These are phyloP conservation scores for Podochytrium sp. DNA, from an alignment of 192 early-diverging fungal genomes.

Conservation along the genomic window DNA sequence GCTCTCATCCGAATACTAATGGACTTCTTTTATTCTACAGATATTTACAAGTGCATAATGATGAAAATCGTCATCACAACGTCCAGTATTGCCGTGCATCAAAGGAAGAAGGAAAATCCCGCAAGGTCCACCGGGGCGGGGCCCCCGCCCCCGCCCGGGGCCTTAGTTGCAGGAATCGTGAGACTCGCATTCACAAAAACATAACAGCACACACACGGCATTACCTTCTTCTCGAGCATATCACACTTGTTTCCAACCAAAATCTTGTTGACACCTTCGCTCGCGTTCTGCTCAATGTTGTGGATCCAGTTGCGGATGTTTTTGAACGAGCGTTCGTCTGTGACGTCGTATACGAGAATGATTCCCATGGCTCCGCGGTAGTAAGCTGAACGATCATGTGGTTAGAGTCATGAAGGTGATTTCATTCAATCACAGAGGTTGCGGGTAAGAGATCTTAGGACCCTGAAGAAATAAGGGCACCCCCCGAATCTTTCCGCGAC, in stretches of 20 bases:
- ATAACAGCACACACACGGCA: too few species aligned
- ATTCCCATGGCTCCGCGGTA: constrained; percentile 99
- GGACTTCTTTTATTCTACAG: constrained; percentile 38
- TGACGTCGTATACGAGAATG: constrained; percentile 96
- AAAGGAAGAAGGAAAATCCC: constrained; percentile 35
- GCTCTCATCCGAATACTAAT: background rate
- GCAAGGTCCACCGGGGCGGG: constrained; percentile 12
- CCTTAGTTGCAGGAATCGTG: too few species aligned
- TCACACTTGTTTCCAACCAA: constrained; percentile 99
- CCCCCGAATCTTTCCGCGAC: background rate
- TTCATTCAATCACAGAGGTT: too few species aligned
- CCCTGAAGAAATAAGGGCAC: too few species aligned
- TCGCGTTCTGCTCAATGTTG: constrained; percentile 99
- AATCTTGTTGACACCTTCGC: constrained; percentile 98
- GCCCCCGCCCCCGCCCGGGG: background rate
- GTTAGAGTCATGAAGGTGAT: too few species aligned
- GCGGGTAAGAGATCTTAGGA: too few species aligned
- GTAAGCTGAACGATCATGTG: too few species aligned
- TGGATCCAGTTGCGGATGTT: constrained; percentile 99
- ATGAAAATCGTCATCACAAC: constrained; percentile 61
- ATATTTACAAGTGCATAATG: constrained; percentile 92
- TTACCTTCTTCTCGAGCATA: constrained; percentile 92
- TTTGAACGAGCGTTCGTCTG: constrained; percentile 97
- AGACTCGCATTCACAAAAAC: too few species aligned
- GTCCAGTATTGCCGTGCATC: constrained; percentile 31